Evolutionary conservation across 768 basidiomycete genomes (phyloP), one percentile per base, ranked within the genome.

Genomic region (Suillus alpinus): DNA sequence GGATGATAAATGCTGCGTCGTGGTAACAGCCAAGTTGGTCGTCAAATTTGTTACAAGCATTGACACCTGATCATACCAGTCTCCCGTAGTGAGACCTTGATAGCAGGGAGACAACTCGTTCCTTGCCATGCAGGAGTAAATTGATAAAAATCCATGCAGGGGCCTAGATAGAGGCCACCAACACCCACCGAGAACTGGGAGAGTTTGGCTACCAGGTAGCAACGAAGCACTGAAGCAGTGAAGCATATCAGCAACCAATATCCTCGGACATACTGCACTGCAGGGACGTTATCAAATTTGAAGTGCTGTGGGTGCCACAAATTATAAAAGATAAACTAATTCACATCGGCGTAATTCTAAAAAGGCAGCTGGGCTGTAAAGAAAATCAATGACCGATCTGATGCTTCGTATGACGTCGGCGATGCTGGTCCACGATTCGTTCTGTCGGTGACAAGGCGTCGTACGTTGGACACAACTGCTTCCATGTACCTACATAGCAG

Each of bases 381-480:
- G 5, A 3, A 32, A 50, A 50, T 50, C 10, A 53, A 23, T 37
- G 36, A 16, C 36, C 23, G 10, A 50, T 36, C 8, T 37, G 34
- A 4, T 53, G 52, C 13, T 37, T 53, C 32, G 0, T 23, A 37
- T 14, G 34, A 16, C 20, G n/a, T 36, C 20, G 32, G 34, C 1
- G 34, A 23, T 53, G 52, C 14, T 23, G 52, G 13, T 23, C 13
- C 51, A 36, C 20, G 4, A 4, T 18, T 50, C n/a, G 56, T 46
- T 57, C 56, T 7, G 59, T 46, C 10, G 57, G 14, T 3, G 61
- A 32, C 13, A 49, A 23, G n/a, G 39, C 50, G 8, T 62, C 41
- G 31, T 62, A 57, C 4, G 40, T 58, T 4, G 50, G 18, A 40
- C 63, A 59, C 7, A 62, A 53, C 16, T 47, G 23, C n/a, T 52